Percentiles rank a stretch among this genome's conserved stretches.
These are phyloP conservation scores for Piper betle DNA, from an alignment of 164 flowering plant genomes.

Conservation along the genomic window DNA sequence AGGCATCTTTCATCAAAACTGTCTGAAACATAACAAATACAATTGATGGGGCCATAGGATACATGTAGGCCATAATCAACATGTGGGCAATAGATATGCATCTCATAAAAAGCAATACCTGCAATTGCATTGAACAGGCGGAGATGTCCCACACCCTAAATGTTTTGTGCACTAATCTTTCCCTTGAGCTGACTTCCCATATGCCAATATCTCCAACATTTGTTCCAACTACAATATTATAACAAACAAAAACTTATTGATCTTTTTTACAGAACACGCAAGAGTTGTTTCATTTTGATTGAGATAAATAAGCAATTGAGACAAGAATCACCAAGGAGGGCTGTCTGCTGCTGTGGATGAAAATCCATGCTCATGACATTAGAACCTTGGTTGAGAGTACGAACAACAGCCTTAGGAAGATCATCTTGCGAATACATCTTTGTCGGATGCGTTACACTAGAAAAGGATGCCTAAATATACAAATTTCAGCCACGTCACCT, in stretches of 20 bases:
- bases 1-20: conserved; percentile 31
- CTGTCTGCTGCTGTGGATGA: conserved; percentile 63
- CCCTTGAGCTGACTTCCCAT: conserved; percentile 49
- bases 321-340: conserved; percentile 46
- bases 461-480: conserved; percentile 36
- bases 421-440: conserved; percentile 59
- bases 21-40: conserved; percentile 9
- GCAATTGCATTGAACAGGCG: conserved; percentile 29
- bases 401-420: conserved; percentile 51
- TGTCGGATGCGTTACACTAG: conserved; percentile 44
- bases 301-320: too few relatives aligned
- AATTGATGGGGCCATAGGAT: background rate
- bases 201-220: conserved; percentile 56
- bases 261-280: background rate
- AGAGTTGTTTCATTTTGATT: background rate
- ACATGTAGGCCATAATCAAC: too few relatives aligned
- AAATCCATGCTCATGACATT: conserved; percentile 79
- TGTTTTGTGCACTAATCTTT: conserved; percentile 30
- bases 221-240: conserved; percentile 25
- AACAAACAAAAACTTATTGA: background rate
- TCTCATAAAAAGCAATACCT: conserved; percentile 18
- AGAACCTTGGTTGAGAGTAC: conserved; percentile 54
- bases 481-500: background rate
- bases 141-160: conserved; percentile 41
- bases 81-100: too few relatives aligned